Conservation (phyloP, 495 filamentous ascomycete species). For the Gamarada debralockiae region DNA sequence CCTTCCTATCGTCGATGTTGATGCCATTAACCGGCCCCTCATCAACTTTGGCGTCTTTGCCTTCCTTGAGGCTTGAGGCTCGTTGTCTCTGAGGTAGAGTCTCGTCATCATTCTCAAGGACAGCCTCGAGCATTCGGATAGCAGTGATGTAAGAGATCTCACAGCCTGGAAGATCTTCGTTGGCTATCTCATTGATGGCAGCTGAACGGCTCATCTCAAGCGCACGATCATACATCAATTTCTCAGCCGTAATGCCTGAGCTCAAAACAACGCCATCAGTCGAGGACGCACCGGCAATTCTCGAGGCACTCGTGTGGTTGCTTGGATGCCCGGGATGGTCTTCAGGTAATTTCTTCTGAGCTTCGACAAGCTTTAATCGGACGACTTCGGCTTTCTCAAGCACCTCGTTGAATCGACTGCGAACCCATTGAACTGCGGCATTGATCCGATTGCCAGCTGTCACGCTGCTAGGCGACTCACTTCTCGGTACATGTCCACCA, state of each 20-base stretch:
- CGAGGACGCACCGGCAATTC: conserved; percentile 59
- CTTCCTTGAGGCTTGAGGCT: conserved; percentile 31
- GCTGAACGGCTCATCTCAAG: conserved; percentile 93
- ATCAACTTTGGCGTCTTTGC: conserved; percentile 33
- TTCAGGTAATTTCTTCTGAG: conserved; percentile 75
- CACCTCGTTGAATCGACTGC: conserved; percentile 91
- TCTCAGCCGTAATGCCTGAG: conserved; percentile 85
- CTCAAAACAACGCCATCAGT: conserved; percentile 48
- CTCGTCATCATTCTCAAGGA: conserved; percentile 83
- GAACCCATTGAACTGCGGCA: conserved; percentile 90
- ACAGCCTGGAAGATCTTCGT: conserved; percentile 82
- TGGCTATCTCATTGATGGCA: conserved; percentile 91
- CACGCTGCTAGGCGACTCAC: conserved; percentile 42
- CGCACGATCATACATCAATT: conserved; percentile 96
- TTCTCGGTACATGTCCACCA: conserved; percentile 38
- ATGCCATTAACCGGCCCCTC: conserved; percentile 55
- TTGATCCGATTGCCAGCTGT: conserved; percentile 76
- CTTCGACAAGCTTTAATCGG: conserved; percentile 77
- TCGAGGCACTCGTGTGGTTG: conserved; percentile 61
- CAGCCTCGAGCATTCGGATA: conserved; percentile 88
- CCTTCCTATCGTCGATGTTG: conserved; percentile 67
- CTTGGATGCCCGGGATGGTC: conserved; percentile 83
- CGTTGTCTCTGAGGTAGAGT: conserved; percentile 28
- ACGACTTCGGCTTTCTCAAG: conserved; percentile 93
- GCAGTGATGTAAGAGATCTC: conserved; percentile 93